Base-by-base conservation (phyloP, 1,284 basidiomycete genomes). In the Caloboletus inedulis region DNA sequence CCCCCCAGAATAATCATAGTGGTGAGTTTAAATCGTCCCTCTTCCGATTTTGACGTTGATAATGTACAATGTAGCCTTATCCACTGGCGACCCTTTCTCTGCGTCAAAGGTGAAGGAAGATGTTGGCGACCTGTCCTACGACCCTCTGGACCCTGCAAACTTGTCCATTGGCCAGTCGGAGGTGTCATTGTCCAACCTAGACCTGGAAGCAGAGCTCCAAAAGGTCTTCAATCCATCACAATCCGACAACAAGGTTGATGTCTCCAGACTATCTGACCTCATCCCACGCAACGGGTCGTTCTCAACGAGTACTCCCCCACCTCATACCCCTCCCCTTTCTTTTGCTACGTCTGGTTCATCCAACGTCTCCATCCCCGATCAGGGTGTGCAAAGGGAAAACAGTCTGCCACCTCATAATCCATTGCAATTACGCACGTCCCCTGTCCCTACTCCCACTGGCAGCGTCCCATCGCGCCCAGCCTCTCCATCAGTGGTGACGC, bases 101-200 rank as follows among this genome's bases (percentile, higher is more conserved):
- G 10, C 53, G 10, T 52, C 62, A 1, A 55, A 56, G 14, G 42
- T 51, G 34, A 64, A 65, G 50, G 71, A 70, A 44, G 72, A 75
- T 2, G 55, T 65, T 9, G 56, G 65, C 43, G 74, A 75, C 19
- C 53, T 68, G 12, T 76, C 74, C 3, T 71, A 63, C 19, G 48
- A 63, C 44, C 64, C 64, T 19, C 52, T 71, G 49, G 73, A 74
- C 40, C 70, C 71, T 4, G 59, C 60, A 30, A 73, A 72, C 39
- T 47, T 67, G 49, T 70, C 68, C 18, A 68, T 67, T 6, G 65
- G 68, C 29, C 66, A 59, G 34, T 66, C 66, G 16, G 68, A 70
- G 45, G 68, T 70, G 34, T 67, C 68, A 1, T 46, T 70, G 12
- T 70, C 66, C 33, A 66, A 64, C 43, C 23, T 67, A 7, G 68